A percentile compares a stretch with the other conserved stretches of the same genome.
Evolutionary conservation across 768 basidiomycete species (phyloP).

Genomic region (Leccinum incarnatum): DNA sequence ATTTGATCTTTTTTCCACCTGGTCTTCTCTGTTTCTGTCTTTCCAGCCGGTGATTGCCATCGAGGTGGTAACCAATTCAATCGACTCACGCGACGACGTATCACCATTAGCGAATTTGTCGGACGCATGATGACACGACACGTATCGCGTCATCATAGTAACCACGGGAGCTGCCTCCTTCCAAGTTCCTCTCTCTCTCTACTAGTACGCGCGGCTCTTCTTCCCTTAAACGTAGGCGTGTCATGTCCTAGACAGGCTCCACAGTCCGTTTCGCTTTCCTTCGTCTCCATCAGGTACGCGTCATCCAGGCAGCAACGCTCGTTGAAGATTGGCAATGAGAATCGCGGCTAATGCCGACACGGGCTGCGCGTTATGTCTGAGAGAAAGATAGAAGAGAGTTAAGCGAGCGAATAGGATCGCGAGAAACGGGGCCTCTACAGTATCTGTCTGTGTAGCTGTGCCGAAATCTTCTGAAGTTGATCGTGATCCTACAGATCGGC

Average conservation of each 20-base stretch:
- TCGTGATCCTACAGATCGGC: background rate
- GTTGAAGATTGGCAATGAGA: background rate
- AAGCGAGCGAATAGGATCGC: constrained; percentile 3
- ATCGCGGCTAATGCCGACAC: background rate
- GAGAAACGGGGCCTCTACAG: background rate
- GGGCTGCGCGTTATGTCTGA: background rate
- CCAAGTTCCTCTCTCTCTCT: background rate
- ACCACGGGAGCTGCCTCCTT: background rate
- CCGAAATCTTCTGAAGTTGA: background rate
- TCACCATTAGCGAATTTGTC: background rate
- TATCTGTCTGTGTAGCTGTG: background rate
- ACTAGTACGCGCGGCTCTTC: background rate
- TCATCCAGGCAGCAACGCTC: background rate
- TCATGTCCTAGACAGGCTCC: background rate
- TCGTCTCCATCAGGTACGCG: background rate
- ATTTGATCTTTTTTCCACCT: background rate
- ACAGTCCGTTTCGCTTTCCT: background rate
- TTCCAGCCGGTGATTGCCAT: background rate
- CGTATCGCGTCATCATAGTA: background rate
- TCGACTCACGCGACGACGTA: background rate
- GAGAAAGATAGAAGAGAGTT: background rate
- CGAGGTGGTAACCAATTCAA: background rate
- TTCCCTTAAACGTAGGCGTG: background rate
- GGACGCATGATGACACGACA: background rate
- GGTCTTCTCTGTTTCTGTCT: background rate